Evolutionary conservation across 2,329 filamentous ascomycete genomes (phyloP), one percentile per base, ranked within the genome.

Genomic region (Emergomyces orientalis): DNA sequence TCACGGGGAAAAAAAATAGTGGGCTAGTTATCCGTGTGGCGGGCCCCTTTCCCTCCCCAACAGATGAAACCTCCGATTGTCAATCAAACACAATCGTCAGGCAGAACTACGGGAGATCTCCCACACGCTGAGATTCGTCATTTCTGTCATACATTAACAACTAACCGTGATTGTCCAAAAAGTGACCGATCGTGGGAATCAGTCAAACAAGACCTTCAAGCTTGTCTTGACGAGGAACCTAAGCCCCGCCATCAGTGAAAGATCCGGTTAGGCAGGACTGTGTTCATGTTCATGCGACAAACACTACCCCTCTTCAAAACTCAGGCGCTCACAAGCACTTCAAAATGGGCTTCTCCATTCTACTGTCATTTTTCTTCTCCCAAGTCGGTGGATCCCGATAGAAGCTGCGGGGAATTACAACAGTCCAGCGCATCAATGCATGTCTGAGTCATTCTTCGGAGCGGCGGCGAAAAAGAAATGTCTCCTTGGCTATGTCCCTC

Each of bases 371-470:
- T 19, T 30, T 4, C 9, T n/a, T 22, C 51, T 3, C 13, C 27
- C 32, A 39, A 56, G 25, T 39, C 54, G 34, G 32, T n/a, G 32
- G 54, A 6, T 9, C 32, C 54, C 51, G 51, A 55, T 30, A 9
- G 30, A 9, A 13, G 8, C 27, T 34, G 30, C 30, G 51, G 51
- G 30, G 51, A 34, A 55, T 32, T 32, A 22, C 27, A 19, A 34
- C 3, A 8, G 17, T 51, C 54, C 34, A 56, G 17, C 34, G n/a
- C 54, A 56, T 39, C 32, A 39, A 39, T 39, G 54, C 54, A 56
- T 56, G 54, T 56, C 54, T 56, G 54, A 56, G 54, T 56, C 54
- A 56, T 56, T 34, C 32, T 56, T 39, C 17, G 9, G 11, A 56
- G 32, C 32, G 32, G 54, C 34, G 54, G 54, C 39, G 54, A 51